phyloP scores from a whole-genome alignment of 352 stramenopile species.

The Globisporangium barbulae region DNA sequence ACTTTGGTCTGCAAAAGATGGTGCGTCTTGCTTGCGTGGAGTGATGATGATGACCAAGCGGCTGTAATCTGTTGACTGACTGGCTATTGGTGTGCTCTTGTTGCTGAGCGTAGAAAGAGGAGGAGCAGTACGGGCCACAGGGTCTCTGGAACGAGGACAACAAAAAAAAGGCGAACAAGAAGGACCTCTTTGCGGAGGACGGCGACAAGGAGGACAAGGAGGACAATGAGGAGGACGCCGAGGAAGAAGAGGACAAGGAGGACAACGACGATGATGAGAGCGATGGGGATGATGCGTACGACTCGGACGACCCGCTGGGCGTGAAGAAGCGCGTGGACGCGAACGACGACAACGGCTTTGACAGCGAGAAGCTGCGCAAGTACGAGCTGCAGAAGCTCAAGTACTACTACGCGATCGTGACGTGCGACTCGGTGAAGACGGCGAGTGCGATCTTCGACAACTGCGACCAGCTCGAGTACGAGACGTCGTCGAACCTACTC shows the following conservation, averaged over 20 bases:
- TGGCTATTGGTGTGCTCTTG: neutral
- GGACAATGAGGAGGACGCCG: slow-evolving; percentile 22
- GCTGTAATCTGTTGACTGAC: neutral
- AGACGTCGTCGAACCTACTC: slow-evolving; percentile 93
- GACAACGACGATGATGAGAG: slow-evolving; percentile 22
- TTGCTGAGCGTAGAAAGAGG: slow-evolving; percentile 56
- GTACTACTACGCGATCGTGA: slow-evolving; percentile 98
- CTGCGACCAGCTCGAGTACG: slow-evolving; percentile 97
- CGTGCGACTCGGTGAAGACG: slow-evolving; percentile 90
- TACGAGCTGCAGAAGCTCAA: slow-evolving; percentile 98
- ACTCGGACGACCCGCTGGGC: slow-evolving; percentile 69
- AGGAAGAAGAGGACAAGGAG: slow-evolving; percentile 9
- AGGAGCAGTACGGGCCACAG: slow-evolving; percentile 68
- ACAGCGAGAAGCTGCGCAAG: slow-evolving; percentile 93
- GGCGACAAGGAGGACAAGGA: slow-evolving; percentile 14
- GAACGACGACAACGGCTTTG: slow-evolving; percentile 78
- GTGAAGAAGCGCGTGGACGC: slow-evolving; percentile 61
- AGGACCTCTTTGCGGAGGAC: slow-evolving; percentile 16
- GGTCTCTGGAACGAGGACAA: slow-evolving; percentile 55
- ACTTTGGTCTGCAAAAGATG: slow-evolving; percentile 95
- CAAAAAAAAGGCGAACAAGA: slow-evolving; percentile 26
- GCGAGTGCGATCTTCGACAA: slow-evolving; percentile 93
- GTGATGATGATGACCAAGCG: neutral
- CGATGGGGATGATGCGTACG: slow-evolving; percentile 38
- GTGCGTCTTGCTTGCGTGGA: slow-evolving; percentile 23